Percentiles rank a stretch among this genome's conserved stretches.
phyloP scores from a whole-genome alignment of 208 protist species.

The Leishmania braziliensis region DNA sequence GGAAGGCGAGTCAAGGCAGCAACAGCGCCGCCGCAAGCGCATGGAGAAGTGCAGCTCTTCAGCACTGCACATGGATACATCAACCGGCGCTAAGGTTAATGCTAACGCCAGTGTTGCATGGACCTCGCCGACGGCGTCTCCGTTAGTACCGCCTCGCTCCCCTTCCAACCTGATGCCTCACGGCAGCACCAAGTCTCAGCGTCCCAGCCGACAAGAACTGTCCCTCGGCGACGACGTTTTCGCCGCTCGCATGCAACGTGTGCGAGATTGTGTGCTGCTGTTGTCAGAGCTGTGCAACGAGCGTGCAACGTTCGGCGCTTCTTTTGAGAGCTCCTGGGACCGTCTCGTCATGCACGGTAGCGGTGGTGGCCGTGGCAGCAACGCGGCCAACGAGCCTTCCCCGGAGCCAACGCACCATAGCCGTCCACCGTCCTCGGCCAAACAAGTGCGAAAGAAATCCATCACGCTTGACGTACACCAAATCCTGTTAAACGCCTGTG shows the following conservation, averaged over 20 bases:
- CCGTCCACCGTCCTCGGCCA: not conserved
- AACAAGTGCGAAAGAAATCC: not conserved
- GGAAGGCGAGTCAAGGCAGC: not conserved
- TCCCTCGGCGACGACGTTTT: constrained; percentile 27
- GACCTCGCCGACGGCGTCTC: constrained; percentile 4
- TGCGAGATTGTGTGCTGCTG: constrained; percentile 36
- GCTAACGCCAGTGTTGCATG: not conserved
- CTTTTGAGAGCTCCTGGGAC: constrained; percentile 43
- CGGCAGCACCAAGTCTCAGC: not conserved
- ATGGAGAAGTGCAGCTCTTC: not conserved
- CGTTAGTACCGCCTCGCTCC: constrained; percentile 7
- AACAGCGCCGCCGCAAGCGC: not conserved
- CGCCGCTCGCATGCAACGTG: constrained; percentile 29
- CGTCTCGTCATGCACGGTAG: constrained; percentile 15
- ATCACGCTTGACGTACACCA: constrained; percentile 41
- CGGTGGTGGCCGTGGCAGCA: not conserved
- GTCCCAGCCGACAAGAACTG: not conserved
- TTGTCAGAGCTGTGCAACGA: constrained; percentile 66
- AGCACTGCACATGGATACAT: not conserved
- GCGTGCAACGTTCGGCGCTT: constrained; percentile 34
- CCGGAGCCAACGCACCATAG: not conserved
- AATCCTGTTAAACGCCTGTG: constrained; percentile 39
- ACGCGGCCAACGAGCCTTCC: not conserved
- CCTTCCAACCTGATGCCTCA: not conserved
- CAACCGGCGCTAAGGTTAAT: not conserved